Base-by-base conservation (phyloP, 2,329 filamentous ascomycete genomes). In the Aspergillus quadricinctus region DNA sequence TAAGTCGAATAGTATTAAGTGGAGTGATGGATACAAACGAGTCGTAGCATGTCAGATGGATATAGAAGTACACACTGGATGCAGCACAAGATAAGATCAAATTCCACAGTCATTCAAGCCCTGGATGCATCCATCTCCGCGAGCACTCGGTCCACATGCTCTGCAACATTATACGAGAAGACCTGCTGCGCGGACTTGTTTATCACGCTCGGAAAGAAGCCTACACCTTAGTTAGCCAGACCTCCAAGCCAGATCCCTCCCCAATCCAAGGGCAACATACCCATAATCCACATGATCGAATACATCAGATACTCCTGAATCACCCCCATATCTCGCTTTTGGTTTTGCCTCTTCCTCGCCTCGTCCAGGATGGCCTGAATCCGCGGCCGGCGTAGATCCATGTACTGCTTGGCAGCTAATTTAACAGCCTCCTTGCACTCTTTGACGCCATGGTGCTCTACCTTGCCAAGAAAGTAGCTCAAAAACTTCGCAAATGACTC, bases 401-500 rank as follows among this genome's bases (percentile, higher is more conserved):
- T 67, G 52, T 74, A 75, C 43, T 66, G 61, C 35, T 62, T 64
- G 7, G 72, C 66, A 2, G 72, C 71, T 11, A 51, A 56, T 4
- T 59, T 62, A 35, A 75, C 62, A 0, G 59, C 57, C 4, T 55
- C 54, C 19, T 66, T 69, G 9, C 61, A 55, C 9, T 60, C 53
- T 11, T 52, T 48, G 3, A 35, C 35, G 29, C 52, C 40, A 8
- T 50, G 48, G 9, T 21, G 31, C 3, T 50, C 29, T 28, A 31
- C 31, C 19, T 52, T 25, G 31, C 48, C 51, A 6, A 75, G 54
- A 45, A 66, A 64, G 54, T 76, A 70, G 1, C 64, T 45, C 35
- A 79, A 64, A 1, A 82, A 67, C 25, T 80, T 57, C 0, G 74
- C 69, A 9, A 83, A 69, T 0, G 77, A 72, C 58, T 81, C 77